Conservation (phyloP, 495 filamentous ascomycete genomes). For the Penicillium paradoxum region DNA sequence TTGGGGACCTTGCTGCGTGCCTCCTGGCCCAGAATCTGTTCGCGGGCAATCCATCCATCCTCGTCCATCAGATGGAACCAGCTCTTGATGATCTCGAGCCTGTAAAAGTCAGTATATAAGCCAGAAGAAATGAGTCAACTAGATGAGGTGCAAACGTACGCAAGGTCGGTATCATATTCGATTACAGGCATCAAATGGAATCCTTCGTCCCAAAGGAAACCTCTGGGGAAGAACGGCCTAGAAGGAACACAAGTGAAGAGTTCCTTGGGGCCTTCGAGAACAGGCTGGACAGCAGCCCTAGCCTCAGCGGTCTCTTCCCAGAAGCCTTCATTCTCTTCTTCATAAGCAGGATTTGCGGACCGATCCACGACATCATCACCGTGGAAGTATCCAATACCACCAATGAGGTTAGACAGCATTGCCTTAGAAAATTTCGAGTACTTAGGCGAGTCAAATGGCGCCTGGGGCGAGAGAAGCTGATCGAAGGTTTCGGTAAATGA, state of each 20-base stretch:
- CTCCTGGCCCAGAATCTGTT: slow-evolving; percentile 93
- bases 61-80: slow-evolving; percentile 97
- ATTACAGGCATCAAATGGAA: slow-evolving; percentile 90
- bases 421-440: slow-evolving; percentile 79
- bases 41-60: slow-evolving; percentile 95
- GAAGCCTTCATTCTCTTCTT: slow-evolving; percentile 95
- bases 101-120: slow-evolving; percentile 17
- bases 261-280: slow-evolving; percentile 76
- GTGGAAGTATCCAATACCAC: slow-evolving; percentile 93
- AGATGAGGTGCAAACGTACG: slow-evolving; percentile 36
- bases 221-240: slow-evolving; percentile 90
- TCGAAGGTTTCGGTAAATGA: slow-evolving; percentile 71
- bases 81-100: slow-evolving; percentile 84
- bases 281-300: slow-evolving; percentile 56
- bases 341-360: slow-evolving; percentile 84
- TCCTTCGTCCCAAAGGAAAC: slow-evolving; percentile 97
- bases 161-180: slow-evolving; percentile 90
- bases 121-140: background rate
- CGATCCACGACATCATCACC: slow-evolving; percentile 83
- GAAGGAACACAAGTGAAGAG: slow-evolving; percentile 93
- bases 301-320: slow-evolving; percentile 88
- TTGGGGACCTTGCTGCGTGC: slow-evolving; percentile 89
- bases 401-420: slow-evolving; percentile 91
- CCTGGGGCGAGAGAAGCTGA: slow-evolving; percentile 64
- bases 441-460: slow-evolving; percentile 67